Evolutionary conservation across 371 early-diverging fungal species (phyloP).

Genomic region (Lichtheimia corymbifera): DNA sequence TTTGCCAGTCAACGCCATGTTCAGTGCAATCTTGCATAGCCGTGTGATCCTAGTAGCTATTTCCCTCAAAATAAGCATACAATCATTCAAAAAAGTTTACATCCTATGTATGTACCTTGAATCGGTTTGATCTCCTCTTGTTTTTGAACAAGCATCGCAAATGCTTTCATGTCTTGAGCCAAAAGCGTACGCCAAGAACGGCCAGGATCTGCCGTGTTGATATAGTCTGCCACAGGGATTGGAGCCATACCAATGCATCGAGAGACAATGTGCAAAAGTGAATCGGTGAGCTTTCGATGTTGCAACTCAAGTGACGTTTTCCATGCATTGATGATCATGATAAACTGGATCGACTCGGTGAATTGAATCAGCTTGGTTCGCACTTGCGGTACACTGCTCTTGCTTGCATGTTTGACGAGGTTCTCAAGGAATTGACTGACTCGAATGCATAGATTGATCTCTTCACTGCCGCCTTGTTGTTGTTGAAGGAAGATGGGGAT

Average conservation of each 20-base stretch:
- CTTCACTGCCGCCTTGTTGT: not conserved
- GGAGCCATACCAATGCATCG: slow-evolving; percentile 5
- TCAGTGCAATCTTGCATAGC: slow-evolving; percentile 2
- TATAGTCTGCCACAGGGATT: not conserved
- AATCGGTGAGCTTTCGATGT: slow-evolving; percentile 11
- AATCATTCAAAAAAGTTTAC: not conserved
- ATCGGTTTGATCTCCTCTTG: not conserved
- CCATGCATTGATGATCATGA: slow-evolving; percentile 3
- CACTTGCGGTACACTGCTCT: not conserved
- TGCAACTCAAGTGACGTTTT: not conserved
- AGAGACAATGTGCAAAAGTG: slow-evolving; percentile 13
- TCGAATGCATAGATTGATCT: slow-evolving; percentile 4
- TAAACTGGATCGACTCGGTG: slow-evolving; percentile 4
- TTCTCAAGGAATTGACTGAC: slow-evolving; percentile 8
- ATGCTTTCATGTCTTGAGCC: slow-evolving; percentile 6
- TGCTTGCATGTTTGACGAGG: slow-evolving; percentile 1
- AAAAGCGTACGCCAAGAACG: slow-evolving; percentile 10
- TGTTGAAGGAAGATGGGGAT: not conserved
- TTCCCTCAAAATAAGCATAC: not conserved
- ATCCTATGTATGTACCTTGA: no score
- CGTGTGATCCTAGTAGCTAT: slow-evolving; percentile 9
- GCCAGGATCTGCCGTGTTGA: not conserved
- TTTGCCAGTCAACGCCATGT: slow-evolving; percentile 1
- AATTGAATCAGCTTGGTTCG: not conserved
- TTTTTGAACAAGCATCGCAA: slow-evolving; percentile 4